Conservation (phyloP, 192 early-diverging fungal species). For the Coemansia sp. region DNA sequence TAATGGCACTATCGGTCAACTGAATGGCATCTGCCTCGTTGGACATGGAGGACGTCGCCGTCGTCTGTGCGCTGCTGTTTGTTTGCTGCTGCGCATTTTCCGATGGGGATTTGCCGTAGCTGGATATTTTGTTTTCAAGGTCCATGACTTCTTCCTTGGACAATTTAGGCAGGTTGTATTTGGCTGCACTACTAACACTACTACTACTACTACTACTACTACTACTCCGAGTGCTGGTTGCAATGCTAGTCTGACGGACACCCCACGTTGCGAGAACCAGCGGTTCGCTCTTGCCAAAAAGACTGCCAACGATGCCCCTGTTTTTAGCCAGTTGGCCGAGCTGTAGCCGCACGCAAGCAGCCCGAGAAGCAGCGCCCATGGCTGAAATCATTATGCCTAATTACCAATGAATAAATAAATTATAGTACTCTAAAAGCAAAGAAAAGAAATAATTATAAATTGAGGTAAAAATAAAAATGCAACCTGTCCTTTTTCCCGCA, state of each 20-base stretch:
- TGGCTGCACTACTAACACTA: slow-evolving; percentile 5
- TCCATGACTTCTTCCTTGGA: slow-evolving; percentile 18
- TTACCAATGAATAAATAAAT: no score
- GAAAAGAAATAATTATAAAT: no score
- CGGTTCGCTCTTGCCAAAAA: neutral
- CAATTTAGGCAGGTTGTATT: slow-evolving; percentile 43
- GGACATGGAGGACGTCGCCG: slow-evolving; percentile 1
- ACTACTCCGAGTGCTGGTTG: no score
- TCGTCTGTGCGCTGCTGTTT: neutral
- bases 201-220: neutral
- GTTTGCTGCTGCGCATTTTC: slow-evolving; percentile 2
- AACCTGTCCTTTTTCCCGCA: no score
- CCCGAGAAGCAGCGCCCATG: no score
- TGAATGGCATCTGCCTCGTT: slow-evolving; percentile 20
- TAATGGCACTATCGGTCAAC: slow-evolving; percentile 47
- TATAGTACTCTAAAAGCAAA: no score
- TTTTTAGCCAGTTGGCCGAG: no score
- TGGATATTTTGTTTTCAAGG: slow-evolving; percentile 22
- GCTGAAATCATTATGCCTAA: no score
- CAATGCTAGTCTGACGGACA: neutral
- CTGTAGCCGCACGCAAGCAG: no score
- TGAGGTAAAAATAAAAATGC: no score
- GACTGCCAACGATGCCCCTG: neutral
- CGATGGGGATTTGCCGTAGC: slow-evolving; percentile 17
- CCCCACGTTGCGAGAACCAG: neutral